These are phyloP conservation scores for Pyrenopolyporus hunteri DNA, from an alignment of 495 filamentous ascomycete species.

Conservation along the genomic window DNA sequence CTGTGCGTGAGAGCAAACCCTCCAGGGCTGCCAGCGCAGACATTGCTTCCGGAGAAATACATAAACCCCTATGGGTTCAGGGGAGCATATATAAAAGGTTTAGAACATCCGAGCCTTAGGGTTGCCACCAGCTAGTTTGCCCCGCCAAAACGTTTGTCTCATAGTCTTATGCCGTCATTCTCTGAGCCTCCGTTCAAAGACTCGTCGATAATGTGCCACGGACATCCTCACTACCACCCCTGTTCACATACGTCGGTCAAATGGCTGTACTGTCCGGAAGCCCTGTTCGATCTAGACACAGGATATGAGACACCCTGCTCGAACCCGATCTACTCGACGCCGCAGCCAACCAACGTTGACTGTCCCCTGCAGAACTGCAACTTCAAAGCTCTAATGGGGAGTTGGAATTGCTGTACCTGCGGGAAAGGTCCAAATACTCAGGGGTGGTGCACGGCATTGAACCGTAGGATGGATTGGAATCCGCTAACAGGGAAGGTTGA, in stretches of 20 bases:
- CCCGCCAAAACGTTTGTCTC: conserved; percentile 9
- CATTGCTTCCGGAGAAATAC: conserved; percentile 33
- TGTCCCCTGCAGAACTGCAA: conserved; percentile 52
- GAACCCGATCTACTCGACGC: conserved; percentile 48
- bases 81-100: conserved; percentile 31
- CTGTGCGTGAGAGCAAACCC: conserved; percentile 22
- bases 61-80: conserved; percentile 16
- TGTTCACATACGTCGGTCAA: conserved; percentile 52
- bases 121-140: neutral
- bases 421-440: conserved; percentile 46
- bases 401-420: conserved; percentile 53
- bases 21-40: conserved; percentile 7
- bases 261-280: conserved; percentile 53
- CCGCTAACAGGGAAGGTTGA: conserved; percentile 43
- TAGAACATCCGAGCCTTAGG: conserved; percentile 16
- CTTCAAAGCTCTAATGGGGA: conserved; percentile 46
- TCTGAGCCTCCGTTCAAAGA: neutral
- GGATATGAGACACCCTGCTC: conserved; percentile 50
- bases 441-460: conserved; percentile 48
- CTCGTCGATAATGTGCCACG: conserved; percentile 49
- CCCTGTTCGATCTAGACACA: conserved; percentile 48
- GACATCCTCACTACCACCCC: conserved; percentile 50
- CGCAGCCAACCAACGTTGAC: conserved; percentile 44
- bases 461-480: conserved; percentile 44
- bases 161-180: conserved; percentile 9